Conservation (phyloP, 2,329 filamentous ascomycete species). For the Neofusicoccum parvum region DNA sequence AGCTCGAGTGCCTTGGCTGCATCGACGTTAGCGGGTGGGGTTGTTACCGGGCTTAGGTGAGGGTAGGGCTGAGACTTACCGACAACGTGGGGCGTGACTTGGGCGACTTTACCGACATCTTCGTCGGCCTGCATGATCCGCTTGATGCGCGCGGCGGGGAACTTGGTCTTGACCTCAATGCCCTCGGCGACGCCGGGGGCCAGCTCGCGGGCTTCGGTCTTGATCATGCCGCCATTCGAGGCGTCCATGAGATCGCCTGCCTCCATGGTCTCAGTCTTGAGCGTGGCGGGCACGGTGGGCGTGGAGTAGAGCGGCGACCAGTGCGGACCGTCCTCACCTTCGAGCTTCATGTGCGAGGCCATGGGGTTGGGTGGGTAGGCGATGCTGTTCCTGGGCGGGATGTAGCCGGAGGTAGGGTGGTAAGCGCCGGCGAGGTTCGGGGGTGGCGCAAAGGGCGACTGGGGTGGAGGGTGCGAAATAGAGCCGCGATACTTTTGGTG, state of each 20-base stretch:
- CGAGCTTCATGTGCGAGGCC: slow-evolving; percentile 20
- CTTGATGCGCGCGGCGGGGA: slow-evolving; percentile 96
- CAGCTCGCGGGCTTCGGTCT: slow-evolving; percentile 24
- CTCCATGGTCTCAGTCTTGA: slow-evolving; percentile 21
- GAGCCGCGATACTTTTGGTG: slow-evolving; percentile 40
- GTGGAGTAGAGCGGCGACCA: slow-evolving; percentile 16
- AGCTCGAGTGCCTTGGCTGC: slow-evolving; percentile 89
- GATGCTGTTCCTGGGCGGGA: slow-evolving; percentile 14
- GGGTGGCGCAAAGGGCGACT: slow-evolving; percentile 25
- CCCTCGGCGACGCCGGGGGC: slow-evolving; percentile 48
- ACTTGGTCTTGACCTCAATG: slow-evolving; percentile 87
- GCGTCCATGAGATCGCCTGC: slow-evolving; percentile 23
- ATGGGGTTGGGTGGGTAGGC: neutral
- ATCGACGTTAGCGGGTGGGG: neutral
- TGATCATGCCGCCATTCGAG: slow-evolving; percentile 18
- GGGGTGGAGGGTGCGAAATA: slow-evolving; percentile 24
- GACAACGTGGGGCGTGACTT: slow-evolving; percentile 94
- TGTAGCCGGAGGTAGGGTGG: slow-evolving; percentile 34
- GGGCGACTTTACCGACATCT: slow-evolving; percentile 96
- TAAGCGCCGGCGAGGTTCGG: slow-evolving; percentile 38
- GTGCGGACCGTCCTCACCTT: slow-evolving; percentile 15
- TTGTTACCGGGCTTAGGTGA: neutral
- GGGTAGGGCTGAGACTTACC: slow-evolving; percentile 50
- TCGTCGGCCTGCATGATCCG: slow-evolving; percentile 99
- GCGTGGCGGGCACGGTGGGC: neutral